Percentiles rank a stretch among this genome's conserved stretches.
phyloP scores from a whole-genome alignment of 2,329 filamentous ascomycete species.

The Sclerotiophoma versabilis region DNA sequence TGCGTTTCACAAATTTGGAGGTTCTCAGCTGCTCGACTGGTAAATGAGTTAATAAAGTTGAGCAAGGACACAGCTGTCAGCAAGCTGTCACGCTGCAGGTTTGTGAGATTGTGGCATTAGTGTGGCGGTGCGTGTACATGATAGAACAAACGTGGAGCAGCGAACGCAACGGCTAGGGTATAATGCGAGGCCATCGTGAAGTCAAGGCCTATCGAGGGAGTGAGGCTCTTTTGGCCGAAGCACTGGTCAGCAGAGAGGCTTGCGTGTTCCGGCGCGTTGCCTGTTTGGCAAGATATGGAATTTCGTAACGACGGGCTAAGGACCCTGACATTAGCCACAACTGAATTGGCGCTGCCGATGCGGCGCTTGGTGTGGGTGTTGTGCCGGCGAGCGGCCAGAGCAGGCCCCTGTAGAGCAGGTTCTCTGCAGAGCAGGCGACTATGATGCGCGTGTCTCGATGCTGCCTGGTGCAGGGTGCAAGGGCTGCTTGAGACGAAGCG shows the following conservation, averaged over 20 bases:
- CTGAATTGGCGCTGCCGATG: constrained; percentile 4
- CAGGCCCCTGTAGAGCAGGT: not conserved
- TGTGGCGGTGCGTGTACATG: not conserved
- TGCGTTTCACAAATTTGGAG: not conserved
- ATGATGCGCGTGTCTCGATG: not conserved
- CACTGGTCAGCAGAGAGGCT: not conserved
- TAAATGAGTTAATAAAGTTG: not conserved
- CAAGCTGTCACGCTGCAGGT: not conserved
- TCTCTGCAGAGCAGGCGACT: not conserved
- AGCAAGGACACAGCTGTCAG: constrained; percentile 1
- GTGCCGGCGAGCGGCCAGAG: not conserved
- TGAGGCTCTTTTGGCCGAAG: constrained; percentile 14
- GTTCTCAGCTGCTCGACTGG: not conserved
- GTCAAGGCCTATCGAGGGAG: not conserved
- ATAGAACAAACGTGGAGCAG: not conserved
- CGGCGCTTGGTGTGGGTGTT: not conserved
- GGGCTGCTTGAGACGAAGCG: not conserved
- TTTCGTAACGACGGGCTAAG: not conserved
- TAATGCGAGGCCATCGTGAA: not conserved
- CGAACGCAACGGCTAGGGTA: constrained; percentile 1
- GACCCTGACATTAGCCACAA: constrained; percentile 10
- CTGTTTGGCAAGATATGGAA: constrained; percentile 2
- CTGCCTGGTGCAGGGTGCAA: not conserved
- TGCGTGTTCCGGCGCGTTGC: not conserved
- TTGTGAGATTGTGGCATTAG: not conserved